These are phyloP conservation scores for Rubroshorea leprosula DNA, from an alignment of 345 rosid genomes.

Conservation along the genomic window DNA sequence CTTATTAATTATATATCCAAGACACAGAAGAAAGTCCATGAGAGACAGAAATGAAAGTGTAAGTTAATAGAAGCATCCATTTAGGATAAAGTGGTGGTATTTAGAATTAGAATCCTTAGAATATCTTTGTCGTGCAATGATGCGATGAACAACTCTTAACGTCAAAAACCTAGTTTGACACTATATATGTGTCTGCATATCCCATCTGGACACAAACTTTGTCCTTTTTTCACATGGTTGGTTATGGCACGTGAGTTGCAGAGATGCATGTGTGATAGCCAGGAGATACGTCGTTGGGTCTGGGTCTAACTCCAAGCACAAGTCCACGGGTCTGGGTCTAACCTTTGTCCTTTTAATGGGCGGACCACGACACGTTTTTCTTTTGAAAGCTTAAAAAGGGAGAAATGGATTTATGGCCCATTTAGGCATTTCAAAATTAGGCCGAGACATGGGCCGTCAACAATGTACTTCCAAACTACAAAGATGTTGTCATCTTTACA, in stretches of 20 bases:
- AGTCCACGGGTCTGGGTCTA: too few relatives aligned
- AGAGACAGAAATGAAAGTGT: constrained; percentile 25
- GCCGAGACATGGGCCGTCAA: too few relatives aligned
- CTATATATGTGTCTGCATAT: neutral
- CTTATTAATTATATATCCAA: constrained; percentile 15
- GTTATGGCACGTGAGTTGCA: neutral
- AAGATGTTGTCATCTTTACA: too few relatives aligned
- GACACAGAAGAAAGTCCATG: constrained; percentile 19
- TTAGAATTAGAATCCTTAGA: constrained; percentile 15
- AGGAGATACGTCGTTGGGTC: too few relatives aligned
- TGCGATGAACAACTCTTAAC: neutral
- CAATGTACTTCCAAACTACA: too few relatives aligned
- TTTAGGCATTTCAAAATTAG: too few relatives aligned
- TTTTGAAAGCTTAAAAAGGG: too few relatives aligned
- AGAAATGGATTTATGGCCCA: too few relatives aligned
- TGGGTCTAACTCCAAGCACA: too few relatives aligned
- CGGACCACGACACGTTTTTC: too few relatives aligned
- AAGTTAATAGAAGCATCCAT: constrained; percentile 17
- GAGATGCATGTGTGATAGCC: neutral
- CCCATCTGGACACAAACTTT: neutral
- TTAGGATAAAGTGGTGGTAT: constrained; percentile 7
- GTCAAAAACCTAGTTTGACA: neutral
- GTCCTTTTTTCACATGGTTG: neutral
- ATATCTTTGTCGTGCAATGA: constrained; percentile 44
- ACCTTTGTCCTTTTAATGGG: too few relatives aligned